Base-by-base conservation (phyloP, 2,329 filamentous ascomycete species). In the Cadophora malorum region DNA sequence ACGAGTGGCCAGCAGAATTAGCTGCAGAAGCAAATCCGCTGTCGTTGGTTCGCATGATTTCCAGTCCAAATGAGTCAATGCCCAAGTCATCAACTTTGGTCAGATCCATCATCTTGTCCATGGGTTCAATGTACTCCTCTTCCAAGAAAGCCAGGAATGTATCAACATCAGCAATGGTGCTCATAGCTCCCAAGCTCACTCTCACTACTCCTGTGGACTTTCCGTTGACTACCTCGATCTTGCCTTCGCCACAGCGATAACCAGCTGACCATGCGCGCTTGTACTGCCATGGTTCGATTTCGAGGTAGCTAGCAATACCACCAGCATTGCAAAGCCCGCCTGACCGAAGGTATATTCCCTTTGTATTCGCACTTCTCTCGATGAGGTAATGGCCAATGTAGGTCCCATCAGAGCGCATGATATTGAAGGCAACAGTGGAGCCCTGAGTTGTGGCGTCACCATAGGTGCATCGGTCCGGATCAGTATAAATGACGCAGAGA, bases 241-340 rank as follows among this genome's bases (percentile, higher is more conserved):
- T 90, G n/a, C 93, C 91, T 64, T 88, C 87, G 5, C 93, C 94
- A 77, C 95, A 98, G 25, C 93, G 87, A 77, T 94, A 88, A 0
- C 96, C 95, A 1, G 90, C 87, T 1, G 91, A 92, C 76, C 95
- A 97, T 76, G 97, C 96, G 67, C 86, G 85, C 73, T 85, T 90
- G 85, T 97, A 90, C 75, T 97, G 93, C 86, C 90, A 91, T 0
- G 92, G 88, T 60, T 89, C 85, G 63, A 97, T 83, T 2, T 83
- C 82, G 12, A 98, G 84, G 23, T 89, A 88, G 2, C 84, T 84
- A 7, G 93, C 90, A 64, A 97, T 87, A 0, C 94, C 93, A 14
- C 94, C 95, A 0, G 95, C 94, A 74, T 97, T 97, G 80, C 95
- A 98, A 1, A 97, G 83, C 0, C 93, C 91, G 4, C 95, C 95